Base-by-base conservation (phyloP, 2,329 filamentous ascomycete species). In the Fusarium compactum region DNA sequence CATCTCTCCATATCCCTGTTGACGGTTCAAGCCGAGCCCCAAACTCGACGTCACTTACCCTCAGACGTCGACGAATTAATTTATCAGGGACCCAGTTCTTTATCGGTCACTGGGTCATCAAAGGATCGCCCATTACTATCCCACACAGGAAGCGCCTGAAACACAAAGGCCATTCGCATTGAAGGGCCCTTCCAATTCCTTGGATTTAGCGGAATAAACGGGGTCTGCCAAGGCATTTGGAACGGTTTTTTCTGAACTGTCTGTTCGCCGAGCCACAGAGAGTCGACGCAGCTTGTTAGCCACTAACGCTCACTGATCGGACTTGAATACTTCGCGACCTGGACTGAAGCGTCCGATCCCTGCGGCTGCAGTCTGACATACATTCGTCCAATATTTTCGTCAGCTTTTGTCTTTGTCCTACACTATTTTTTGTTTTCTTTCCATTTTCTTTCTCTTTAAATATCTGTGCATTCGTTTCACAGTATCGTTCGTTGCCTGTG, bases 361-460 rank as follows among this genome's bases (percentile, higher is more conserved):
- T 63, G 68, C 53, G 38, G 45, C 60, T 62, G 54, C 68, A 53
- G 55, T 65, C 70, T 57, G 58, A 62, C 58, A 57, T 40, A 64
- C 58, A 30, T 38, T 56, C 34, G 32, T 18, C 51, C 69, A 64
- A 71, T 51, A 51, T 66, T 72, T 73, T 67, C 66, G 71, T 73
- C 71, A 74, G 72, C 74, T 76, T 46, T 73, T 64, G 62, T 60
- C 52, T 57, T 62, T 61, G 51, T 71, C 58, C 56, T 60, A 52
- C 45, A 45, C 45, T 45, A 58, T 48, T 18, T 55, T 27, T 38
- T 61, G 59, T 24, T 30, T 32, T 53, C 48, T 32, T 62, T 43
- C 30, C 27, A 18, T 43, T 34, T 12, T 45, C 43, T 47, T 22
- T 44, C 22, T 55, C 40, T 40, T 46, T 12, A 41, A 45, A 24